A percentile compares a stretch with the other conserved stretches of the same genome.
These are phyloP conservation scores for Suillus fuscotomentosus DNA, from an alignment of 768 basidiomycete genomes.

Conservation along the genomic window DNA sequence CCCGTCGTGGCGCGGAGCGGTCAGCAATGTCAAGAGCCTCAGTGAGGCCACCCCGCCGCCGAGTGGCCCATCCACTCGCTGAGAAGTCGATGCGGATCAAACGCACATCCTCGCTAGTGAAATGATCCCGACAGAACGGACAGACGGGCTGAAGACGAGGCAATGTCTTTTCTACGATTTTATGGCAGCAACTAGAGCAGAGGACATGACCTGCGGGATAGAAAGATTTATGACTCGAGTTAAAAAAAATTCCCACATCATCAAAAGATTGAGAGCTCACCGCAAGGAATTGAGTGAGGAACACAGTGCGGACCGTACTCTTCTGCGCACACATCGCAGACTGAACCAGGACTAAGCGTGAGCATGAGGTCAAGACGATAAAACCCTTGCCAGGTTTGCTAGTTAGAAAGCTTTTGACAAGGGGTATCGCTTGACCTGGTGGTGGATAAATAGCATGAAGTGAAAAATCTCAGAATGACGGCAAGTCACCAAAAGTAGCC, in stretches of 20 bases:
- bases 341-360: conserved; percentile 77
- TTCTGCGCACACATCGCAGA: conserved; percentile 89
- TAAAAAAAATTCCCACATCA: conserved; percentile 22
- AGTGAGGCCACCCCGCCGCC: conserved; percentile 50
- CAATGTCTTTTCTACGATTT: conserved; percentile 79
- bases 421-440: conserved; percentile 42
- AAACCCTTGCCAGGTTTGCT: conserved; percentile 39
- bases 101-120: conserved; percentile 64
- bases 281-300: conserved; percentile 82
- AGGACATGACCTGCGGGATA: conserved; percentile 67
- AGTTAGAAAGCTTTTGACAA: conserved; percentile 38
- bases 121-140: conserved; percentile 82
- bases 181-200: conserved; percentile 74
- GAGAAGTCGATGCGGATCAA: conserved; percentile 79
- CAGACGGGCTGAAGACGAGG: conserved; percentile 70
- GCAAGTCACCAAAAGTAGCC: conserved; percentile 24
- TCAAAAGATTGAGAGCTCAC: conserved; percentile 37
- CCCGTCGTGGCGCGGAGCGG: conserved; percentile 45
- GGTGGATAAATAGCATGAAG: conserved; percentile 50
- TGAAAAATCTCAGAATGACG: conserved; percentile 33
- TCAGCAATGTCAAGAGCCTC: conserved; percentile 41
- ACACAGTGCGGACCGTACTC: conserved; percentile 73
- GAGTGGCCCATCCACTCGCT: conserved; percentile 65
- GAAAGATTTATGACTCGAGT: conserved; percentile 5
- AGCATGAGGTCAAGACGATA: conserved; percentile 58